Conservation (phyloP, 768 basidiomycete species). For the Tricholomella constricta region DNA sequence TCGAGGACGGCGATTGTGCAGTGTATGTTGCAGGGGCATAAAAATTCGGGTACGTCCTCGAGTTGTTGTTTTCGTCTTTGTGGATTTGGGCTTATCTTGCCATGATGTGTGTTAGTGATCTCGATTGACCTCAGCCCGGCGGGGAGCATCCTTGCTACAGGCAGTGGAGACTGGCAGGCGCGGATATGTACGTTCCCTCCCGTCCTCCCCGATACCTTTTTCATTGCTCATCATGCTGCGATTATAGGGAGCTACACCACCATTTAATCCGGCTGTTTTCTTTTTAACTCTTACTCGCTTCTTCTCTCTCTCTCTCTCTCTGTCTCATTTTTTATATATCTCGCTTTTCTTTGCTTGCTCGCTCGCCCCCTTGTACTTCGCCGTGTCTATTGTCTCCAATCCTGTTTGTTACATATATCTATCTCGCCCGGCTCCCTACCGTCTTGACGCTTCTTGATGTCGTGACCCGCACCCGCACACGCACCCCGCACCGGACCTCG, state of each 20-base stretch:
- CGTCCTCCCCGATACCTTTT: background rate
- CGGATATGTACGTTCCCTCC: slow-evolving; percentile 48
- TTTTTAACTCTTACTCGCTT: no score
- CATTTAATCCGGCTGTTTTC: slow-evolving; percentile 5
- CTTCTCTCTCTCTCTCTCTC: background rate
- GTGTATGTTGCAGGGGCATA: slow-evolving; percentile 85
- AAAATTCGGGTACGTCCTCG: slow-evolving; percentile 49
- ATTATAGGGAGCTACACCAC: slow-evolving; percentile 18
- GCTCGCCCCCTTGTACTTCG: background rate
- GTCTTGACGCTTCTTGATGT: background rate
- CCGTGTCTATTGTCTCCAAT: background rate
- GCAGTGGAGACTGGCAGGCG: slow-evolving; percentile 56
- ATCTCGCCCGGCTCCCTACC: background rate
- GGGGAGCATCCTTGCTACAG: slow-evolving; percentile 49
- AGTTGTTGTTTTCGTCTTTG: background rate
- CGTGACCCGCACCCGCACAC: background rate
- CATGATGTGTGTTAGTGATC: slow-evolving; percentile 38
- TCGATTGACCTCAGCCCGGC: slow-evolving; percentile 51
- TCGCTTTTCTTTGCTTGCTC: background rate
- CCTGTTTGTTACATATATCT: background rate
- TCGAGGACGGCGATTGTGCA: slow-evolving; percentile 76
- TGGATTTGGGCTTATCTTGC: background rate
- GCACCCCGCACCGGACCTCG: no score
- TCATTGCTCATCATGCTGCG: background rate
- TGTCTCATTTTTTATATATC: background rate